Conservation (phyloP, 192 early-diverging fungal species). For the Lobosporangium transversale region DNA sequence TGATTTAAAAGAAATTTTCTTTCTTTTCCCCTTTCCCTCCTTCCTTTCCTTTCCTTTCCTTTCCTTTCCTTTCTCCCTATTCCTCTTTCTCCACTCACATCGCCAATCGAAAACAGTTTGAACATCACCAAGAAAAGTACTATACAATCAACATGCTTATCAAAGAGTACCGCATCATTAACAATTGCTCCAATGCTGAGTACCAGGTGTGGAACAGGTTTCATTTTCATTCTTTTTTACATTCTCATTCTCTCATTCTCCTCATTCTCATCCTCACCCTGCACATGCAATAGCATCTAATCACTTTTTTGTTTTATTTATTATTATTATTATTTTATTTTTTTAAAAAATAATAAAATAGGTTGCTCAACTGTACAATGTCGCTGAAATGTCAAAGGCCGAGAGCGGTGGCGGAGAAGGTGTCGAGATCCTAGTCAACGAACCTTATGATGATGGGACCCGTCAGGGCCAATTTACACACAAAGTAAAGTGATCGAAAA, state of each 20-base stretch:
- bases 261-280: too few species aligned
- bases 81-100: neutral
- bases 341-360: conserved; percentile 10
- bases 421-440: conserved; percentile 80
- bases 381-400: conserved; percentile 78
- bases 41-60: neutral
- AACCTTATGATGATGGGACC: conserved; percentile 77
- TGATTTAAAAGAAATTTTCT: neutral
- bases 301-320: neutral
- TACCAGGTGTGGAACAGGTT: conserved; percentile 68
- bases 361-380: conserved; percentile 79
- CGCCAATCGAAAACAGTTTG: neutral
- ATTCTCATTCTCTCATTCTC: too few species aligned
- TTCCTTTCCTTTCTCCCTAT: neutral
- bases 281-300: too few species aligned
- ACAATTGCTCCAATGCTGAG: conserved; percentile 79
- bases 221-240: too few species aligned
- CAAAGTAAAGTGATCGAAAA: conserved; percentile 64
- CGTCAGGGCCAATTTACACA: conserved; percentile 84
- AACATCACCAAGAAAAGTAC: neutral
- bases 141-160: conserved; percentile 62
- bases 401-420: conserved; percentile 85
- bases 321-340: neutral
- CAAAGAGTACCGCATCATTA: conserved; percentile 80
- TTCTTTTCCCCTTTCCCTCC: neutral